Base-by-base conservation (phyloP, 2,329 filamentous ascomycete species). In the Ceratocystis smalleyi region DNA sequence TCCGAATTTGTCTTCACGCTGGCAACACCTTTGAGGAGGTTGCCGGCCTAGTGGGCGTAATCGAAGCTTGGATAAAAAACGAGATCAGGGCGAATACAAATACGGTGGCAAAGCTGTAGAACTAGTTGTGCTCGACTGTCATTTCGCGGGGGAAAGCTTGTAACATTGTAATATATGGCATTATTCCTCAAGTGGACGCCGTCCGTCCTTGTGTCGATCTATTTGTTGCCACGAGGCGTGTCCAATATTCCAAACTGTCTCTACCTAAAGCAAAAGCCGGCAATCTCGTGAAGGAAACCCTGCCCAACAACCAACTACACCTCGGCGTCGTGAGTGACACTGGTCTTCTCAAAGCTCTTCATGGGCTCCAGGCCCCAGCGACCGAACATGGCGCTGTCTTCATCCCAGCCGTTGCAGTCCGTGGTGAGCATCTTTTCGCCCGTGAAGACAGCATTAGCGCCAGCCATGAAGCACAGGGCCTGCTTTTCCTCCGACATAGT, bases 381-480 rank as follows among this genome's bases (percentile, higher is more conserved):
- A 1, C 85, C 82, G 75, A 96, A 95, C 84, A 95, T 89, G 51
- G 77, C 84, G 68, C 83, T 85, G 71, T 96, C 91, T 74, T 95
- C 88, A 68, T 94, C 89, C 88, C 89, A 96, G 35, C 89, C 89
- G 69, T 89, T 91, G 72, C 89, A 95, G 65, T 91, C 88, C 0
- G 91, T 96, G 3, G 91, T 96, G 75, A 95, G 74, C 91, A 96
- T 95, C 80, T 92, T 95, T 77, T 96, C 91, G 7, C 91, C 91
- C 0, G 91, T 96, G 72, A 96, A 96, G 43, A 96, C 87, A n/a
- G 91, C 91, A 70, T 96, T 96, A 0, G 91, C 91, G 15, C 91
- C 91, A 0, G 90, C 89, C 82, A 89, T 86, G 76, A 95, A 96
- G 74, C 90, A 95, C 68, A 92, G 73, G 15, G 89, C 85, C 76